Percentiles rank a stretch among this genome's conserved stretches.
Conservation (phyloP, 2,329 filamentous ascomycete species). For the Paecilomyces formosus region DNA sequence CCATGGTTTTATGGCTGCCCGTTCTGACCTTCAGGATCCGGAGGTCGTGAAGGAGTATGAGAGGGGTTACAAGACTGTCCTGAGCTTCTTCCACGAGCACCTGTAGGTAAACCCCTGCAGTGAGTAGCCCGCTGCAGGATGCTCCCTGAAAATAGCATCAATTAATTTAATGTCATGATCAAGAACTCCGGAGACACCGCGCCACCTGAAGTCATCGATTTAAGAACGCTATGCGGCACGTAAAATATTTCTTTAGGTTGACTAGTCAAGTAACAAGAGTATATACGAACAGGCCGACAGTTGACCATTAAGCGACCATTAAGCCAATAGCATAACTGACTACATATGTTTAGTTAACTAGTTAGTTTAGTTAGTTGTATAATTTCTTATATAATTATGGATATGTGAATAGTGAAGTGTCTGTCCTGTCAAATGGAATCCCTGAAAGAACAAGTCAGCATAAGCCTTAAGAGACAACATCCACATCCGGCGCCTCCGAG, state of each 20-base stretch:
- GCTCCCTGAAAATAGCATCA: background rate
- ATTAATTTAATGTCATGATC: background rate
- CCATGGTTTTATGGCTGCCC: constrained; percentile 42
- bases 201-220: background rate
- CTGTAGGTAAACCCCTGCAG: constrained; percentile 16
- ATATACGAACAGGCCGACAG: background rate
- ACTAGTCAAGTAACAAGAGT: background rate
- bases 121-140: background rate
- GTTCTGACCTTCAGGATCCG: constrained; percentile 31
- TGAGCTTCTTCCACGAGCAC: constrained; percentile 36
- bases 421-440: background rate
- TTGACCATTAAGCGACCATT: no score
- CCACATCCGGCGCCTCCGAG: background rate
- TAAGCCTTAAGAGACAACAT: background rate
- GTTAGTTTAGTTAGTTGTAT: no score
- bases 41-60: constrained; percentile 37
- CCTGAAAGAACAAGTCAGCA: background rate
- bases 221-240: background rate
- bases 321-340: background rate
- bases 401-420: background rate
- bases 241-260: background rate
- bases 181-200: background rate
- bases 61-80: constrained; percentile 32
- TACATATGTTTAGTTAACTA: background rate
- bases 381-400: background rate